Evolutionary conservation across 768 basidiomycete species (phyloP), one percentile per base, ranked within the genome.

Genomic region (Collybiopsis confluens): DNA sequence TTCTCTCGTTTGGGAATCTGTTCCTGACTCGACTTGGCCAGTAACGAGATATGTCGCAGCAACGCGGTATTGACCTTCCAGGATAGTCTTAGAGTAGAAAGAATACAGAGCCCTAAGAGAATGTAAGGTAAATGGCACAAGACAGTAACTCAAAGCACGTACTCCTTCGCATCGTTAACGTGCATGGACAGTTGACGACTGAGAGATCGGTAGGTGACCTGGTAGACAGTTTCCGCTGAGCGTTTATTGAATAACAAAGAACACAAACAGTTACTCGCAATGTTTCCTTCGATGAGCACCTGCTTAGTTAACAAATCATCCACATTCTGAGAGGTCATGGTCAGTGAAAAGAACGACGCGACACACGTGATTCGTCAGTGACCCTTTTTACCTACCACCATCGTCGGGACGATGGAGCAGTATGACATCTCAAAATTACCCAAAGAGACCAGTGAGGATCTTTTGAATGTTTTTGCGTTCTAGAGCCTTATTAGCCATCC

Each of bases 151-250:
- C 26, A 18, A 9, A 16, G 20, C 16, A 46, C 78, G 61, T 56
- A 91, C 90, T 83, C 86, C 65, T 91, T 92, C 18, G 90, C 90
- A 35, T 70, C 69, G 65, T 90, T 88, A 61, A 91, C 88, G 61
- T 91, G 85, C 50, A 92, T 74, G 0, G 74, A 73, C 41, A 89
- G 74, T 37, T 79, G 80, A 58, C 88, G 79, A 61, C 90, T 91
- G 45, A 92, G 73, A 4, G 81, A 83, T 35, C 90, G 79, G 66
- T 81, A 92, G 4, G 90, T 92, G 54, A 92, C 87, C 90, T 92
- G 55, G 1, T 4, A 20, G 16, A 5, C 13, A 6, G 38, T 5
- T 40, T 40, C 30, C 16, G 21, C 23, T 37, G 23, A 27, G 30
- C 15, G n/a, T n/a, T 13, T 36, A n/a, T 38, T 18, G 13, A 41